Conservation (phyloP, 371 early-diverging fungal species). For the Circinella umbellata region DNA sequence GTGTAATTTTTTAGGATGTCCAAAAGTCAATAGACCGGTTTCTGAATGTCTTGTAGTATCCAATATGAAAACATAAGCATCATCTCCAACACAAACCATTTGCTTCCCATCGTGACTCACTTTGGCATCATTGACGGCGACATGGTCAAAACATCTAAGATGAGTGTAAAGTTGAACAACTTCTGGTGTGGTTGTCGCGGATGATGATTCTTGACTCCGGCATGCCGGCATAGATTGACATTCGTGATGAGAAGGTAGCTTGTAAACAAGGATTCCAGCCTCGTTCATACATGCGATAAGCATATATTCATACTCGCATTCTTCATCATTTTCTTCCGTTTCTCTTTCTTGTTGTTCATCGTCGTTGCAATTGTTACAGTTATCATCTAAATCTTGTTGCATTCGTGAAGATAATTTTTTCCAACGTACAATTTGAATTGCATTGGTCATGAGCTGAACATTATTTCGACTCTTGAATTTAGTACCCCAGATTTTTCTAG, state of each 20-base stretch:
- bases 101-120: constrained; percentile 55
- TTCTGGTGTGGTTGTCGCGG: not conserved
- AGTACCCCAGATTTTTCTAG: constrained; percentile 47
- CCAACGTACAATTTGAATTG: constrained; percentile 61
- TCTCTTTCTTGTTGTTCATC: no score
- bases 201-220: not conserved
- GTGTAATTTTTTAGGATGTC: constrained; percentile 12
- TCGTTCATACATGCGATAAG: constrained; percentile 54
- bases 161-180: constrained; percentile 33
- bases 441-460: constrained; percentile 55
- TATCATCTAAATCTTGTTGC: not conserved
- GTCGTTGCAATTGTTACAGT: no score
- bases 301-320: constrained; percentile 23
- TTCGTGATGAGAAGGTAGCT: constrained; percentile 41
- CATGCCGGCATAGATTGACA: constrained; percentile 19
- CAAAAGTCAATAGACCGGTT: constrained; percentile 17
- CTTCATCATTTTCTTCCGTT: constrained; percentile 10
- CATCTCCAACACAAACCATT: constrained; percentile 62
- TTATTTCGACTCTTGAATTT: constrained; percentile 43
- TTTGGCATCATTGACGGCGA: constrained; percentile 60
- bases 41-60: constrained; percentile 32
- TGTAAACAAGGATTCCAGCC: constrained; percentile 51
- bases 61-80: constrained; percentile 37
- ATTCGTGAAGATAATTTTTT: constrained; percentile 14
- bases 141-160: constrained; percentile 46